These are phyloP conservation scores for Melanopsichium pennsylvanicum DNA, from an alignment of 1,284 basidiomycete genomes.

Conservation along the genomic window DNA sequence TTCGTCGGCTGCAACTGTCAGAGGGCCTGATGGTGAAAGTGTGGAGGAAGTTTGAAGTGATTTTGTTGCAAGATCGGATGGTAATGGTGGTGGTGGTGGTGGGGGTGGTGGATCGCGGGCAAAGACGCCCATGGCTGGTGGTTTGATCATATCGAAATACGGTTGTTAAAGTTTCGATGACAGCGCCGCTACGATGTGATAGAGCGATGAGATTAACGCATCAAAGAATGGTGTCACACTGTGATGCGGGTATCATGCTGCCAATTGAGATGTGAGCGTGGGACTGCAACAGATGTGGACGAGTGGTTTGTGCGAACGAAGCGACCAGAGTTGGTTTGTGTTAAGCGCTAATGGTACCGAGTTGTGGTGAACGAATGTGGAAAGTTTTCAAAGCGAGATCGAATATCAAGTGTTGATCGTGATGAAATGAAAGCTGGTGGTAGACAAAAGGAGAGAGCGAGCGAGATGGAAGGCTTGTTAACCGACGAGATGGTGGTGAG, in stretches of 20 bases:
- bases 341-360: no score
- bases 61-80: no score
- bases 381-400: no score
- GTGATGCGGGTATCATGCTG: constrained; percentile 11
- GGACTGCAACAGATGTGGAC: not conserved
- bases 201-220: not conserved
- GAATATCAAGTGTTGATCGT: no score
- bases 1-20: constrained; percentile 1
- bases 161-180: no score
- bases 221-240: not conserved
- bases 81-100: constrained; percentile 5
- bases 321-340: not conserved
- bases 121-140: constrained; percentile 47
- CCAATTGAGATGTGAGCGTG: not conserved
- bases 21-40: not conserved
- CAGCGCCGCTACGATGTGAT: no score
- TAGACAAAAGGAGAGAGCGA: no score
- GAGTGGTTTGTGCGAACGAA: not conserved
- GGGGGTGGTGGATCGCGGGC: constrained; percentile 36
- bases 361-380: no score
- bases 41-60: constrained; percentile 1
- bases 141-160: constrained; percentile 38
- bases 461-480: no score
- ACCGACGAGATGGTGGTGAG: no score
- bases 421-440: no score